Conservation (phyloP, 257 asterid species). For the Thymus quinquecostatus region DNA sequence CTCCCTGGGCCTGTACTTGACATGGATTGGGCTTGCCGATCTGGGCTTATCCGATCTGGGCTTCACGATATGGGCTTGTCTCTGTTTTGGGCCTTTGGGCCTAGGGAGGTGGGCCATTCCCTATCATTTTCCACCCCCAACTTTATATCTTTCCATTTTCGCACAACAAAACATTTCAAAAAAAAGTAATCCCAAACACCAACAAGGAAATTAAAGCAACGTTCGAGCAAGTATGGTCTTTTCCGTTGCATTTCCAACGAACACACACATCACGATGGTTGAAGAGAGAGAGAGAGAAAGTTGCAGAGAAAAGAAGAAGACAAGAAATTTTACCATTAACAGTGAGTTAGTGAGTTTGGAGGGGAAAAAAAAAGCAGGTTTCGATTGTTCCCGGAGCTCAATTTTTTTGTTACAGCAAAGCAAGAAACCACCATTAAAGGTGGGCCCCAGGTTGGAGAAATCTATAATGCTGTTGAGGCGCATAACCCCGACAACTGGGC, state of each 20-base stretch:
- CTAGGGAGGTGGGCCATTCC: too few species aligned
- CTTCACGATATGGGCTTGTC: too few species aligned
- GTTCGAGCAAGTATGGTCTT: neutral
- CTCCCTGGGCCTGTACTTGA: too few species aligned
- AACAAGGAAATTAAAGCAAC: neutral
- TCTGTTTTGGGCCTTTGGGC: too few species aligned
- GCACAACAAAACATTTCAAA: neutral
- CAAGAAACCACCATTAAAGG: neutral
- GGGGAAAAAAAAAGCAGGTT: conserved; percentile 12
- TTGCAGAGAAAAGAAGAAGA: neutral
- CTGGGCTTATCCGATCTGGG: too few species aligned
- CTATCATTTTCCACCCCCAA: neutral
- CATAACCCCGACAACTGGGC: conserved; percentile 68
- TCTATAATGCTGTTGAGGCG: conserved; percentile 58
- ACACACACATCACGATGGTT: too few species aligned
- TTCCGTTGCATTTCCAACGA: neutral
- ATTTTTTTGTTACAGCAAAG: conserved; percentile 35
- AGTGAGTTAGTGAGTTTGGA: neutral
- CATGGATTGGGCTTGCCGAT: too few species aligned
- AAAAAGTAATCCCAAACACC: neutral
- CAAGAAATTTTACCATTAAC: neutral
- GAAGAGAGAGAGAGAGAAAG: neutral
- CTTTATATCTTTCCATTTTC: neutral
- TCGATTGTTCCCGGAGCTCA: conserved; percentile 25
- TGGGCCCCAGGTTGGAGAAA: conserved; percentile 54